These are phyloP conservation scores for Pseudogymnoascus sp. DNA, from an alignment of 2,329 filamentous ascomycete species.

Conservation along the genomic window DNA sequence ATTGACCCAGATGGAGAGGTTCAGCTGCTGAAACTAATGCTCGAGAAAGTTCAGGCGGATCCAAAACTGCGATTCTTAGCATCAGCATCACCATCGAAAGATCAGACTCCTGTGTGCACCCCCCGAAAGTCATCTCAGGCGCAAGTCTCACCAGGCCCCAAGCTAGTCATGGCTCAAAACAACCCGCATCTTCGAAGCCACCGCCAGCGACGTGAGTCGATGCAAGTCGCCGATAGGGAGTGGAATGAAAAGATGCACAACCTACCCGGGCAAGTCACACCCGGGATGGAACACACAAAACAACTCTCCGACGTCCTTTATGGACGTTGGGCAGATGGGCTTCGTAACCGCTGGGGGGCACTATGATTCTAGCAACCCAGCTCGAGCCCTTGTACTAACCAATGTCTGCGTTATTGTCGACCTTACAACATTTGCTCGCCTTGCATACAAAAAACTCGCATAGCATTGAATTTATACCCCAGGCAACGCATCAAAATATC, in stretches of 20 bases:
- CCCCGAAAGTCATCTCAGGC: constrained; percentile 37
- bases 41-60: constrained; percentile 66
- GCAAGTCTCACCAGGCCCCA: constrained; percentile 31
- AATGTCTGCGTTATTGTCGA: constrained; percentile 3
- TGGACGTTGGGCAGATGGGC: constrained; percentile 77
- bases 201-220: constrained; percentile 49
- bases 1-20: constrained; percentile 87
- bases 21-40: constrained; percentile 70
- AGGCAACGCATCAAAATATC: constrained; percentile 1
- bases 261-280: constrained; percentile 49
- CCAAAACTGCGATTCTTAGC: constrained; percentile 44
- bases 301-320: constrained; percentile 88
- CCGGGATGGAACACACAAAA: constrained; percentile 88
- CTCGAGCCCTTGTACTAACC: constrained; percentile 1
- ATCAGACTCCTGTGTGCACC: constrained; percentile 49
- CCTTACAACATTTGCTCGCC: background rate
- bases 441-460: constrained; percentile 1
- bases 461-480: constrained; percentile 4
- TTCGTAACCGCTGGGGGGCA: constrained; percentile 62
- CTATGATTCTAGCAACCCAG: constrained; percentile 9
- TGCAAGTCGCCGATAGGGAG: constrained; percentile 42
- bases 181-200: constrained; percentile 83
- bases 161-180: constrained; percentile 69
- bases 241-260: constrained; percentile 36
- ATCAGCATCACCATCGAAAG: constrained; percentile 21